These are phyloP conservation scores for Cystofilobasidium bisporidii DNA, from an alignment of 768 basidiomycete genomes.

Conservation along the genomic window DNA sequence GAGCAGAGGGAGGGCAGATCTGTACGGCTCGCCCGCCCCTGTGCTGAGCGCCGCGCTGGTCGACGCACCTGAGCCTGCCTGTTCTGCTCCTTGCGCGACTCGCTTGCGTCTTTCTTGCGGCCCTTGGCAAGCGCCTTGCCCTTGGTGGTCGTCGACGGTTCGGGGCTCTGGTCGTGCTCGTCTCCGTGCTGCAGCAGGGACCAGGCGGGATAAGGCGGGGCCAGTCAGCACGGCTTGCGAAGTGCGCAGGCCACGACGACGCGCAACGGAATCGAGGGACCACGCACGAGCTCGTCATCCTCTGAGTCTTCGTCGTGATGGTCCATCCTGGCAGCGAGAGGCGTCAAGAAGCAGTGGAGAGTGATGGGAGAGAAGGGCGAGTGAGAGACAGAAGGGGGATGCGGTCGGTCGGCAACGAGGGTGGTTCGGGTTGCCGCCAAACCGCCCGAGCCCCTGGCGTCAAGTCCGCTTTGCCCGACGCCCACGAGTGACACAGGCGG, in stretches of 20 bases:
- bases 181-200: neutral
- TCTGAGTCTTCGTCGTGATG: neutral
- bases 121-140: slow-evolving; percentile 12
- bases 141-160: neutral
- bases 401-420: too few species aligned
- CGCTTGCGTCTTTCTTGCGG: slow-evolving; percentile 9
- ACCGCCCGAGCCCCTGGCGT: too few species aligned
- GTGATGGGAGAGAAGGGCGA: too few species aligned
- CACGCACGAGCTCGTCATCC: neutral
- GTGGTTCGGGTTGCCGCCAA: too few species aligned
- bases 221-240: neutral
- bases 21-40: too few species aligned
- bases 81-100: slow-evolving; percentile 17
- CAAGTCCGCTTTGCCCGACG: too few species aligned
- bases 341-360: neutral
- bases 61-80: too few species aligned
- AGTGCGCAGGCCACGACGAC: neutral
- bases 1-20: neutral
- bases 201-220: neutral
- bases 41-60: too few species aligned
- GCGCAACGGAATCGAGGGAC: too few species aligned
- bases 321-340: neutral
- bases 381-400: too few species aligned
- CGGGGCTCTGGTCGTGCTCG: neutral
- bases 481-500: too few species aligned